These are phyloP conservation scores for Talaromyces sp. DNA, from an alignment of 2,329 filamentous ascomycete species.

Conservation along the genomic window DNA sequence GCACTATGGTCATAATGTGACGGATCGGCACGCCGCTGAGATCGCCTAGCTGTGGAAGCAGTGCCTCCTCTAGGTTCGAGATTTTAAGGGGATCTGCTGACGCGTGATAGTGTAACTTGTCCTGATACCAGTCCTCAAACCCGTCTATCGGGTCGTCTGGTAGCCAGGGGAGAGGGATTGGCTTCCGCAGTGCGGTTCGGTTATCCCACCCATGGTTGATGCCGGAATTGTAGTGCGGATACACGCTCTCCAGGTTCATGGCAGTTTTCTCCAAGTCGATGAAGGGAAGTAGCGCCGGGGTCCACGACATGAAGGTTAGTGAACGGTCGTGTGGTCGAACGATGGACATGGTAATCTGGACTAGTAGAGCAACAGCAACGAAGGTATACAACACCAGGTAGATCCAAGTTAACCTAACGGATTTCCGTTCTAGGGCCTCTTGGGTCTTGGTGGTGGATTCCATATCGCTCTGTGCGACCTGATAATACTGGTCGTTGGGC, in stretches of 20 bases:
- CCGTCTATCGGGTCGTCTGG: conserved; percentile 20
- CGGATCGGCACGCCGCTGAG: conserved; percentile 34
- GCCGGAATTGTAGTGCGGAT: conserved; percentile 18
- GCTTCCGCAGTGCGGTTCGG: conserved; percentile 17
- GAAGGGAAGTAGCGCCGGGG: conserved; percentile 22
- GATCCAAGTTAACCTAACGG: background rate
- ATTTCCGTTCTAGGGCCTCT: background rate
- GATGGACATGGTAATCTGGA: conserved; percentile 23
- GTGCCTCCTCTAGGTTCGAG: conserved; percentile 34
- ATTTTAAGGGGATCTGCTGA: conserved; percentile 38
- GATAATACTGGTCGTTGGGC: background rate
- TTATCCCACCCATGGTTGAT: conserved; percentile 22
- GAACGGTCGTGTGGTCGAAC: conserved; percentile 26
- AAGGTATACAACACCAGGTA: conserved; percentile 9
- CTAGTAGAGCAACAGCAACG: conserved; percentile 20
- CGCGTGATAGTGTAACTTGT: conserved; percentile 30
- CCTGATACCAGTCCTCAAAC: conserved; percentile 25
- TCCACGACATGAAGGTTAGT: conserved; percentile 25
- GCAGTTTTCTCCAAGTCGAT: conserved; percentile 15
- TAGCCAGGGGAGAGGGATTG: conserved; percentile 24
- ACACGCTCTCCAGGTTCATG: conserved; percentile 20
- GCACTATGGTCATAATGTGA: conserved; percentile 42
- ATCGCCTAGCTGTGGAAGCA: conserved; percentile 18
- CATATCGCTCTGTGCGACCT: conserved; percentile 3
- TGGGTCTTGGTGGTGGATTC: background rate